Conservation (phyloP, 169 alveolate species). For the Hepatocystis sp. region DNA sequence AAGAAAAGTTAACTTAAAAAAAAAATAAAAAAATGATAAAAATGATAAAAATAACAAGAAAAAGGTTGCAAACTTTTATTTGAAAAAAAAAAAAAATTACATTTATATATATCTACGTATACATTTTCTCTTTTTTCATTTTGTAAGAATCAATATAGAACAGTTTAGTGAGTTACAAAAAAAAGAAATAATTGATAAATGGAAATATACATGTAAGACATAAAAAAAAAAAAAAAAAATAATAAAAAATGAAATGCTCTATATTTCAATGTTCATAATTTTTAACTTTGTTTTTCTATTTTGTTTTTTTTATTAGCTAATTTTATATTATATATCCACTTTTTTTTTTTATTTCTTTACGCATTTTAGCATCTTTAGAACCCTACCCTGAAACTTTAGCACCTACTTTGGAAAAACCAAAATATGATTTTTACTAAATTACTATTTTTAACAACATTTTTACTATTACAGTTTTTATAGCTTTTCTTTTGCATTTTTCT, state of each 20-base stretch:
- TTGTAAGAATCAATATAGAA: slow-evolving; percentile 57
- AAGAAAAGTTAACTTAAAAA: slow-evolving; percentile 24
- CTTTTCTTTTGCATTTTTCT: neutral
- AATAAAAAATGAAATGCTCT: neutral
- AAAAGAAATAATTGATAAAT: slow-evolving; percentile 29
- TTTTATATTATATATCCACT: too few relatives aligned
- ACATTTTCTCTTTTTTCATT: neutral
- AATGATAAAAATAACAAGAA: neutral
- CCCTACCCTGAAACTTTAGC: slow-evolving; percentile 59
- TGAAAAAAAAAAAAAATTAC: neutral
- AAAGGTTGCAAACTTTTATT: neutral
- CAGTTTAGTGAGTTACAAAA: slow-evolving; percentile 57
- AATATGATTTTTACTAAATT: slow-evolving; percentile 11
- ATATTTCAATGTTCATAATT: neutral
- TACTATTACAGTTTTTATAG: neutral
- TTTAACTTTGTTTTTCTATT: neutral
- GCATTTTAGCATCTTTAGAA: slow-evolving; percentile 24
- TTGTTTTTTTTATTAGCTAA: neutral
- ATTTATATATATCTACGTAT: neutral
- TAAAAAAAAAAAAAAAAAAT: neutral
- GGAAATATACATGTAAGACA: slow-evolving; percentile 57
- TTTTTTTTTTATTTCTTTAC: neutral
- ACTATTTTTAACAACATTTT: neutral
- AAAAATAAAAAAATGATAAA: neutral
- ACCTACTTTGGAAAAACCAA: slow-evolving; percentile 44